Base-by-base conservation (phyloP, 352 stramenopile species). In the Pythium brachiatum region DNA sequence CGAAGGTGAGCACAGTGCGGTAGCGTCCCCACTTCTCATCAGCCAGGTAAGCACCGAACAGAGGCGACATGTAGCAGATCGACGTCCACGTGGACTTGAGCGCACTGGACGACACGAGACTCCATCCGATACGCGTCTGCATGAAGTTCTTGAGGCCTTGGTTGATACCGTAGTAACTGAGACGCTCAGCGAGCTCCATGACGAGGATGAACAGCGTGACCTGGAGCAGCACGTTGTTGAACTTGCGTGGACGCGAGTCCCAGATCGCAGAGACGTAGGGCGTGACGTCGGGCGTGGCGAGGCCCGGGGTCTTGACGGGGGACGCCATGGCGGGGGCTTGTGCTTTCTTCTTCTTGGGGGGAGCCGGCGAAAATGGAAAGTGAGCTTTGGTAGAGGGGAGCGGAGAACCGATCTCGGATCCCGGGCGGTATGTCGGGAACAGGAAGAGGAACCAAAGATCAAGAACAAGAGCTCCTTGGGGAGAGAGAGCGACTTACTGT, bases 111-210 rank as follows among this genome's bases (percentile, higher is more conserved):
- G 75, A 86, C 13, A 79, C 79, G 41, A 74, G 62, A 61, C 74
- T 84, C 79, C 78, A 91, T 29, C 74, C 75, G 13, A 91, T 61
- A 20, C 44, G 44, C 15, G 66, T 75, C 60, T 78, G 62, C 56
- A 89, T 86, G 41, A 88, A 96, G 71, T 96, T 94, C 75, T 94
- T 93, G 27, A 94, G 74, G 0, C 82, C 85, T 54, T 94, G 85
- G 62, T 94, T 94, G 66, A 96, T 94, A 41, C 85, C 86, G 44
- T 94, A 96, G 64, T 94, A 96, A 41, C 85, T 94, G 38, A 89
- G 64, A 48, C 79, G 77, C 57, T 89, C 78, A 41, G 80, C 76
- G 18, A 89, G 61, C 53, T 89, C 78, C 66, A 89, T 68, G 20
- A 86, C 32, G 16, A 89, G 67, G 61, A 89, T 75, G 66, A 84